These are phyloP conservation scores for Paramecium caudatum DNA, from an alignment of 73 alveolate species.

Conservation along the genomic window DNA sequence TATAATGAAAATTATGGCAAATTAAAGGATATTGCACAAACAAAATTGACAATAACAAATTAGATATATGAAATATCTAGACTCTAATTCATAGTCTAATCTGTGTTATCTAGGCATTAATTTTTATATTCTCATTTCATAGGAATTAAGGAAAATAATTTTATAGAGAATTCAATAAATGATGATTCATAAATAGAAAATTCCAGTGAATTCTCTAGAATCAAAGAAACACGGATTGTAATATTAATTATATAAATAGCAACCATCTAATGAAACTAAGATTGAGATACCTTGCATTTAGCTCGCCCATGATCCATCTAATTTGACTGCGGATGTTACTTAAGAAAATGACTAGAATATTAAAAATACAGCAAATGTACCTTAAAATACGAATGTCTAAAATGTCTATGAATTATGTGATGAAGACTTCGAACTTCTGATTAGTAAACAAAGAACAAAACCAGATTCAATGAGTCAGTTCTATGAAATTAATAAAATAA, in stretches of 20 bases:
- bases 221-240: too few relatives aligned
- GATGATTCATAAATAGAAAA: neutral
- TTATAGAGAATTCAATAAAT: neutral
- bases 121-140: neutral
- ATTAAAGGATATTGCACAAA: neutral
- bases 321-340: too few relatives aligned
- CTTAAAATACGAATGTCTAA: too few relatives aligned
- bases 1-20: neutral
- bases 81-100: conserved; percentile 13
- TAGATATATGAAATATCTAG: conserved; percentile 52
- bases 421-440: neutral
- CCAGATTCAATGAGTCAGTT: neutral
- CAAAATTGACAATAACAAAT: conserved; percentile 32
- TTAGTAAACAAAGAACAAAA: neutral
- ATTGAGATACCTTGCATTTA: neutral
- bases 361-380: too few relatives aligned
- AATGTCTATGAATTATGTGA: neutral
- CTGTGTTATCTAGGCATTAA: neutral
- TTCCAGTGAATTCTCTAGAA: neutral
- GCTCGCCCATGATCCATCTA: too few relatives aligned
- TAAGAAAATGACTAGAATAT: too few relatives aligned
- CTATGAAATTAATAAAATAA: conserved; percentile 13
- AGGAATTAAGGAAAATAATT: neutral
- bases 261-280: neutral
- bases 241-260: too few relatives aligned